Evolutionary conservation across 2,329 filamentous ascomycete species (phyloP).

Genomic region (Sordariomycetes sp.): DNA sequence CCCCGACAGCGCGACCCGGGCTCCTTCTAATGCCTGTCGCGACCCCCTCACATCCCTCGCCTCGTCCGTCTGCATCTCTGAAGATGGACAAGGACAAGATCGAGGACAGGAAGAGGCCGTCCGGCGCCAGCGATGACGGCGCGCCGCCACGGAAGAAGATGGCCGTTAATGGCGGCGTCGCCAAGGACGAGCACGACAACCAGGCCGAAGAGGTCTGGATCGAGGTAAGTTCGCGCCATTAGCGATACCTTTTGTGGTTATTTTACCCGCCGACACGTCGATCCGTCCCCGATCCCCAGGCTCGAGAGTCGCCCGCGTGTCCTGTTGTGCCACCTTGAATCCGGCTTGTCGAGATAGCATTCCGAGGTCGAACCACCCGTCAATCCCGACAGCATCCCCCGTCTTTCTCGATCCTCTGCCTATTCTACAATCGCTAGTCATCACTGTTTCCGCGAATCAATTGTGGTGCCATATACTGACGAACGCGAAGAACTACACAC

Average conservation of each 20-base stretch:
- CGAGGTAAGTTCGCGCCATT: constrained; percentile 41
- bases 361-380: background rate
- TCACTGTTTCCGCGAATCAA: background rate
- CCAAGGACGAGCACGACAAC: constrained; percentile 43
- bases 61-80: constrained; percentile 70
- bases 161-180: constrained; percentile 67
- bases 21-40: constrained; percentile 74
- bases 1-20: background rate
- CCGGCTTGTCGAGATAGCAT: background rate
- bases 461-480: constrained; percentile 2
- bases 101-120: constrained; percentile 98
- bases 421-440: background rate
- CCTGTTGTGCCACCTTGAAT: constrained; percentile 1
- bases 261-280: background rate
- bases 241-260: background rate
- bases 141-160: constrained; percentile 88
- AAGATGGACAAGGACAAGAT: constrained; percentile 50
- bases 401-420: background rate
- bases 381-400: background rate
- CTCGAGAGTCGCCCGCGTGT: background rate
- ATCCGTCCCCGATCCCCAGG: background rate
- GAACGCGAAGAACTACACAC: constrained; percentile 63
- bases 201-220: constrained; percentile 51
- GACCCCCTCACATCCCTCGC: constrained; percentile 57
- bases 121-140: constrained; percentile 69